These are phyloP conservation scores for Colletotrichum nymphaeae DNA, from an alignment of 2,329 filamentous ascomycete genomes.

Conservation along the genomic window DNA sequence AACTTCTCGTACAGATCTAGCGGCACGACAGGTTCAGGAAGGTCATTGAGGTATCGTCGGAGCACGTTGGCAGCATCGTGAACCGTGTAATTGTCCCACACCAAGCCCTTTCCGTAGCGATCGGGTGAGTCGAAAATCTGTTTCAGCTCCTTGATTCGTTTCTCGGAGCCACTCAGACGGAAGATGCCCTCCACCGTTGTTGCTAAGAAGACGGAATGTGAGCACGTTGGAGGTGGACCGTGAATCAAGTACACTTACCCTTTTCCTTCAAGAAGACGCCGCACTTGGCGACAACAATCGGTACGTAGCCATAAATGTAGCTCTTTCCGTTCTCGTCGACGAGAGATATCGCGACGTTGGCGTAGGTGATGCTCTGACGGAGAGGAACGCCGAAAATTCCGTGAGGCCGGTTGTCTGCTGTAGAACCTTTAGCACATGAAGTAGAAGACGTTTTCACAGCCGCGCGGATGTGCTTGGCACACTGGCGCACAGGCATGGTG, in stretches of 20 bases:
- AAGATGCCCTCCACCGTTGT: constrained; percentile 97
- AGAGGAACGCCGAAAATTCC: constrained; percentile 96
- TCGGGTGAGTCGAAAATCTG: constrained; percentile 93
- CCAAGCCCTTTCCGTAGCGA: constrained; percentile 93
- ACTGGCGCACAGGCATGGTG: constrained; percentile 29
- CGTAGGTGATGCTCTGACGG: constrained; percentile 94
- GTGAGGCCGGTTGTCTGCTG: constrained; percentile 62
- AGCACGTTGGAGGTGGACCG: constrained; percentile 28
- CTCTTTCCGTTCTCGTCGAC: constrained; percentile 92
- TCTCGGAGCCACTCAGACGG: constrained; percentile 93
- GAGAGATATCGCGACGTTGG: constrained; percentile 97
- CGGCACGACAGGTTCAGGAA: constrained; percentile 96
- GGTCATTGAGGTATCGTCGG: constrained; percentile 92
- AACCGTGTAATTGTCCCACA: constrained; percentile 98
- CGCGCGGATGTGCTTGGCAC: constrained; percentile 29
- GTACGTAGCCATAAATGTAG: constrained; percentile 98
- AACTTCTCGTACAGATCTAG: constrained; percentile 93
- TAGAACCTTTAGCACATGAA: constrained; percentile 38
- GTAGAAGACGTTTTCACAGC: constrained; percentile 22
- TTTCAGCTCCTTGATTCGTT: constrained; percentile 97
- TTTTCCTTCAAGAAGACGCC: constrained; percentile 98
- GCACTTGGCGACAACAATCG: constrained; percentile 98
- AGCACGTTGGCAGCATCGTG: constrained; percentile 98
- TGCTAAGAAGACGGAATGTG: constrained; percentile 64
- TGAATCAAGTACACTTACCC: constrained; percentile 67